A percentile compares a stretch with the other conserved stretches of the same genome.
Evolutionary conservation across 2,329 filamentous ascomycete genomes (phyloP).

Genomic region (Trichoderma cornu-damae): DNA sequence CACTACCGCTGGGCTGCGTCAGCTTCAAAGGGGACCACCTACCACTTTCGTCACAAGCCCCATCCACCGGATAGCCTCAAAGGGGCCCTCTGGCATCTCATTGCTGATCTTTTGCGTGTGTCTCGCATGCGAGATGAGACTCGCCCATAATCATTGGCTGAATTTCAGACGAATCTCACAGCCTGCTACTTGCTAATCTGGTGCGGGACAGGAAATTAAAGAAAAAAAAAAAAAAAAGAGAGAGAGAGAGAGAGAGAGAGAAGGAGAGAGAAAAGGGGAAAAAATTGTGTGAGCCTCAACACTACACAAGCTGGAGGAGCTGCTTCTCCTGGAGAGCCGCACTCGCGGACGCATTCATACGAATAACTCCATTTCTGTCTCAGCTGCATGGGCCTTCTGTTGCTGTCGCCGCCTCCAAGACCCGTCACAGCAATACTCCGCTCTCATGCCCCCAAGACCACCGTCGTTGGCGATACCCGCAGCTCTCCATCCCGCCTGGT

Average conservation of each 20-base stretch:
- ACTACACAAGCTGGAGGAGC: not conserved
- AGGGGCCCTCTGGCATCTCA: not conserved
- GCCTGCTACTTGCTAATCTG: too few species aligned
- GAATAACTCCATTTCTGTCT: slow-evolving; percentile 18
- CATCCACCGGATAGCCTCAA: slow-evolving; percentile 4
- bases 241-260: not conserved
- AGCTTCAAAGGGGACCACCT: slow-evolving; percentile 4
- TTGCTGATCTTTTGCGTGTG: slow-evolving; percentile 10
- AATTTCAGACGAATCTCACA: not conserved
- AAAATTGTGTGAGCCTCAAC: too few species aligned
- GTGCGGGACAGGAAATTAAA: too few species aligned
- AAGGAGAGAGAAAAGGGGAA: not conserved
- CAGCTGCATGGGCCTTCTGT: slow-evolving; percentile 21
- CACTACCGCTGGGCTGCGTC: slow-evolving; percentile 1
- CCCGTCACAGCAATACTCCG: slow-evolving; percentile 34
- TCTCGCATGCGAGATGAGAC: slow-evolving; percentile 5
- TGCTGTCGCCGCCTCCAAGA: slow-evolving; percentile 18
- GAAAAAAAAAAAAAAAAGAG: too few species aligned
- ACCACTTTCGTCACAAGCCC: slow-evolving; percentile 17
- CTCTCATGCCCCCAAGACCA: slow-evolving; percentile 61
- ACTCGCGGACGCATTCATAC: slow-evolving; percentile 19
- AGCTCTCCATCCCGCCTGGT: slow-evolving; percentile 68
- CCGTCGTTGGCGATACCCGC: slow-evolving; percentile 57
- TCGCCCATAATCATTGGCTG: not conserved
- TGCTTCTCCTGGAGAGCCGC: not conserved